Conservation (phyloP, 208 protist species). For the Tritrichomonas musculus region DNA sequence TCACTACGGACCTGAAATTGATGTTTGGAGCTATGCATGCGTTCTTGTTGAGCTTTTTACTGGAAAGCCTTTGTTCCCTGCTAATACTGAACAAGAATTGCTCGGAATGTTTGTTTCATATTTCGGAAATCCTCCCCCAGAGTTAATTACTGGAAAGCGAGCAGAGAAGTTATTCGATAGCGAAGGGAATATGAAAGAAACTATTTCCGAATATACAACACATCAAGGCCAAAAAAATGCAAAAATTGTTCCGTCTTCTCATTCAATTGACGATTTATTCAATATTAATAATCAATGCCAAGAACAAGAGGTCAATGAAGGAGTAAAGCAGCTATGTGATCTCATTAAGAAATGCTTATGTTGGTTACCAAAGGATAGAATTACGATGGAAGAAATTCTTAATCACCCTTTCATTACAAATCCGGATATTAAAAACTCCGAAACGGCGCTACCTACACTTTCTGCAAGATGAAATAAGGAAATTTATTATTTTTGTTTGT, state of each 20-base stretch:
- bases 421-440: no score
- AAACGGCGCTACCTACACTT: no score
- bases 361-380: neutral
- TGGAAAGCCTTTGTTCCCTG: constrained; percentile 49
- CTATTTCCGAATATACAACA: no score
- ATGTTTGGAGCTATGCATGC: constrained; percentile 55
- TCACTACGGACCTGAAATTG: constrained; percentile 44
- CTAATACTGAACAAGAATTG: constrained; percentile 41
- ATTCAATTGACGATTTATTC: no score
- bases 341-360: neutral
- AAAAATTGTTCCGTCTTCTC: neutral
- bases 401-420: neutral
- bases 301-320: neutral
- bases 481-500: neutral
- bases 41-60: constrained; percentile 50
- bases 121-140: neutral
- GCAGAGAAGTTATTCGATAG: neutral
- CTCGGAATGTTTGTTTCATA: neutral
- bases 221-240: no score
- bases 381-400: neutral
- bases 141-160: neutral
- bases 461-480: no score
- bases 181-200: neutral
- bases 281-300: neutral
- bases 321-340: neutral